phyloP scores from a whole-genome alignment of 768 basidiomycete species.

The Chalciporus chontae region DNA sequence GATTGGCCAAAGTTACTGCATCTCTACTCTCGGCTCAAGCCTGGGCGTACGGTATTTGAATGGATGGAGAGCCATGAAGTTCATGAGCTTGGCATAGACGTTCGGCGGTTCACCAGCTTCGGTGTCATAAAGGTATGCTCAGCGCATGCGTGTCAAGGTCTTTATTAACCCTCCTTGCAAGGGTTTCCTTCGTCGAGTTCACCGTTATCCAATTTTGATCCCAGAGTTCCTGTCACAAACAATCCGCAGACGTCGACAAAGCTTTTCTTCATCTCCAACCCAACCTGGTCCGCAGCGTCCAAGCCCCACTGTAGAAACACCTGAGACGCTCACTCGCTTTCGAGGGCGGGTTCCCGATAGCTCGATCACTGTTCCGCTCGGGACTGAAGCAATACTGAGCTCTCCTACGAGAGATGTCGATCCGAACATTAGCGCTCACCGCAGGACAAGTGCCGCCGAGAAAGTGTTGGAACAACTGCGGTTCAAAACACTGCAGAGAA shows the following conservation, averaged over 20 bases:
- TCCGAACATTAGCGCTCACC: constrained; percentile 29
- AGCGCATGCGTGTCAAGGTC: not conserved
- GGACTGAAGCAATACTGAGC: constrained; percentile 19
- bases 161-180: constrained; percentile 21
- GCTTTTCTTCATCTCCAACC: constrained; percentile 22
- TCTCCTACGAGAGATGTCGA: constrained; percentile 35
- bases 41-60: constrained; percentile 77
- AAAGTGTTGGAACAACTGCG: constrained; percentile 64
- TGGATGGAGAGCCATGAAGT: constrained; percentile 85
- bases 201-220: constrained; percentile 85
- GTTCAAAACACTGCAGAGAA: constrained; percentile 51
- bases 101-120: constrained; percentile 93
- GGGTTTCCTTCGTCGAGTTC: constrained; percentile 91
- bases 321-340: constrained; percentile 14
- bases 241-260: constrained; percentile 29
- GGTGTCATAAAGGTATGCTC: constrained; percentile 87
- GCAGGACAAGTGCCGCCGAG: constrained; percentile 65
- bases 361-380: constrained; percentile 15
- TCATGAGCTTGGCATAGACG: constrained; percentile 74
- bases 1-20: constrained; percentile 87
- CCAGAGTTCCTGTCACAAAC: constrained; percentile 30
- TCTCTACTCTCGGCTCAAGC: constrained; percentile 82
- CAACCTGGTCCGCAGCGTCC: constrained; percentile 11
- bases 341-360: constrained; percentile 24
- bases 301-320: constrained; percentile 4